Base-by-base conservation (phyloP, 805 yeast species). In the Ogataea pini region DNA sequence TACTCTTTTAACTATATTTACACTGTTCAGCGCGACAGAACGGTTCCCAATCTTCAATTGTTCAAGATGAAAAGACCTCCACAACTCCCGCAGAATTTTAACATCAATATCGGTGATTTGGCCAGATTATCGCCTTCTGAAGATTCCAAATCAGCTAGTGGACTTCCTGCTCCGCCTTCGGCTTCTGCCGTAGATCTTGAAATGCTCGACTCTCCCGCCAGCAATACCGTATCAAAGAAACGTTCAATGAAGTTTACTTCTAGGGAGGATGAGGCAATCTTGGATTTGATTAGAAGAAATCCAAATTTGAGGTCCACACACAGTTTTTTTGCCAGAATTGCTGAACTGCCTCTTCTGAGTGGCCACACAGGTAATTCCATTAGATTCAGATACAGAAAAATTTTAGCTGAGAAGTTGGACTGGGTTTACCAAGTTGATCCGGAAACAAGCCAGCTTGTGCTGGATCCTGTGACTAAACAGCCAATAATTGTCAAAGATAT, bases 281-380 rank as follows among this genome's bases (percentile, higher is more conserved):
- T 86, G 51, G 88, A 85, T 55, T 78, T 79, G 52, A 82, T 86
- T 16, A 73, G 92, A 56, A 74, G 77, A 61, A 78, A 84, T 59
- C 91, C 94, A 2, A 71, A 79, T 22, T 69, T 77, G 54, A 73
- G 91, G 57, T 82, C 86, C 9, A 81, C 89, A 13, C 91, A 85
- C 60, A 76, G 78, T 43, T 76, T 86, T 43, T 86, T 76, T 58
- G 80, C 79, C 37, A 81, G 77, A 50, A 79, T 87, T 56, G 82
- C 89, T 0, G 69, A 73, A 24, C 67, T 76, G 42, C 62, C 63
- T 1, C 40, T 57, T 20, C 70, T 86, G 47, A 74, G 76, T 17
- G 79, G 79, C 43, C 94, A 86, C 67, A 84, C 92, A 0, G 89
- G 90, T 10, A 83, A 86, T 55, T 85, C 91, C 1, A 80, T 86